Evolutionary conservation across 305 asterid species (phyloP), one percentile per base, ranked within the genome.

Genomic region (Fraxinus greggii): DNA sequence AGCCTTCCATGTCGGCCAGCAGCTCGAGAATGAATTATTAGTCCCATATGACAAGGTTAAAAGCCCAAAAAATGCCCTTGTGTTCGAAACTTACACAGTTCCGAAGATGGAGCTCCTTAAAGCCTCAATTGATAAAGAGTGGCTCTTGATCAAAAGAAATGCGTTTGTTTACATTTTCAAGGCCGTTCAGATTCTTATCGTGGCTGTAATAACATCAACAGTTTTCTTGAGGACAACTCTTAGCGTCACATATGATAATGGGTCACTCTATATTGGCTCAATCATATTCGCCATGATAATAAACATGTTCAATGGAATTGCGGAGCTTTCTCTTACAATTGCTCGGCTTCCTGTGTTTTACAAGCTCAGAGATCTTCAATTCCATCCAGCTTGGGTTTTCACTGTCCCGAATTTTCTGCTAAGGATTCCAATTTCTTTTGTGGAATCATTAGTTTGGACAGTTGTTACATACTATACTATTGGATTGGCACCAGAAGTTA

Each of bases 381-480:
- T 85, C 69, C 74, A 87, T 40, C 90, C 88, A 1, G 84, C 85
- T 3, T 87, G 90, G 90, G 84, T 85, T 12, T 87, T 77, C 63
- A 86, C 90, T n/a, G 72, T 85, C 56, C 90, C 88, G 0, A 78
- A 72, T 51, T 56, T 80, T 15, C 79, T 87, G 36, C 77, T 85
- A 0, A 81, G 79, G 48, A 59, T 85, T 28, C 88, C 90, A 13
- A 76, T 87, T 12, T 83, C 87, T n/a, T 32, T 83, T 74, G 33
- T 87, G 1, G 87, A 81, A 45, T 35, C 87, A 8, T 38, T 70
- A 3, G 84, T 85, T 4, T 85, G 90, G 88, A 85, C 83, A 21
- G 72, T 24, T 54, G 73, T 82, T 61, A 85, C 86, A 13, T 87
- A 87, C 23, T 83, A 83, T 77, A 85, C 81, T 19, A 85, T 85